Evolutionary conservation across 129 eudicot species (phyloP), one percentile per base, ranked within the genome.

Genomic region (Dittrichia graveolens): DNA sequence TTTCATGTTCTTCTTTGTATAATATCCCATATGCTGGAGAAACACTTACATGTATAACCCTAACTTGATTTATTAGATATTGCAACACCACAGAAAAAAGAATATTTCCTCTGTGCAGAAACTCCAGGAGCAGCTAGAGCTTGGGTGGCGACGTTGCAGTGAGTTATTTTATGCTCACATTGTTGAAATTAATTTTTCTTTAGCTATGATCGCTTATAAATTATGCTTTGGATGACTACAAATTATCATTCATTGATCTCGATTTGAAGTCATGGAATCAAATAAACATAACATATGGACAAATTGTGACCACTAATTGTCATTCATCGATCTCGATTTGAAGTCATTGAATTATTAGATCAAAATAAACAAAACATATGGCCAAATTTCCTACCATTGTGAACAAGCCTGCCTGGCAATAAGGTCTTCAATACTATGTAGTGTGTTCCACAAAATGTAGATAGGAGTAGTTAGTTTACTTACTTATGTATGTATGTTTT

Each of bases 61-160:
- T 92, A 62, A 90, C 91, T 55, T 24, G 57, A 72, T 6, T 72
- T 74, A 39, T 74, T 82, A 94, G 99, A 94, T 83, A 88, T 94
- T 77, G 96, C 96, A 47, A 94, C 97, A 62, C 97, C 99, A 58
- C 97, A 86, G 77, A 94, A 79, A 68, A 94, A 90, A 75, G 99
- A 94, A 74, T 88, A 83, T 86, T 94, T 94, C 59, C 93, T 94
- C 24, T 90, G 97, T 81, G 99, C 99, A 75, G 99, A 94, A 83
- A 94, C 99, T 83, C 99, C 99, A 71, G 99, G 89, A 38, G 97
- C 99, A 37, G 89, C 99, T 61, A 88, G 80, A 84, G 99, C 99
- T 66, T 94, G 99, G 99, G 94, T 94, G 60, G 80, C 93, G 2
- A 94, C 99, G 47, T 74, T 94, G 55, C 89, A 90, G 99, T 94